Conservation (phyloP, 768 basidiomycete genomes). For the Russula vinacea region DNA sequence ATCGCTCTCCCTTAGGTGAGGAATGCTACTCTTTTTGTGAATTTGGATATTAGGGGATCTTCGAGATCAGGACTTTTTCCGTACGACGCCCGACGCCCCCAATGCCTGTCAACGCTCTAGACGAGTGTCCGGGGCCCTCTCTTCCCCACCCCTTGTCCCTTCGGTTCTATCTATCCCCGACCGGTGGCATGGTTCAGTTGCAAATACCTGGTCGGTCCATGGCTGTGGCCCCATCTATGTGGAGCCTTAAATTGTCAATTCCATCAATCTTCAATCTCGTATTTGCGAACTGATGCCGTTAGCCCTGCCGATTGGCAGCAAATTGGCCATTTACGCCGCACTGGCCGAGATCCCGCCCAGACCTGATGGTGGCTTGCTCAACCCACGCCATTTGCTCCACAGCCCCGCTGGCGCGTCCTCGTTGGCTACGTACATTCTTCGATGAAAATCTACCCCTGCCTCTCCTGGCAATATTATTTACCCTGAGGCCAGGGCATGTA, state of each 20-base stretch:
- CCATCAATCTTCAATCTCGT: slow-evolving; percentile 10
- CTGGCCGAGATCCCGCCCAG: neutral
- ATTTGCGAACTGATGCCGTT: slow-evolving; percentile 3
- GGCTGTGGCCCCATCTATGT: slow-evolving; percentile 11
- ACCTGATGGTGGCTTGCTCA: slow-evolving; percentile 8
- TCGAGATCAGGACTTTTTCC: slow-evolving; percentile 10
- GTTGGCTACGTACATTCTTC: neutral
- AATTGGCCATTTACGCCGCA: neutral
- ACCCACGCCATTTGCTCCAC: neutral
- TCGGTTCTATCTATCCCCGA: slow-evolving; percentile 16
- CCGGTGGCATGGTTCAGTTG: slow-evolving; percentile 3
- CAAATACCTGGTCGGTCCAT: neutral
- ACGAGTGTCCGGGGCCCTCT: slow-evolving; percentile 22
- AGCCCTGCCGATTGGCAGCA: neutral
- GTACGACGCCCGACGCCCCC: neutral
- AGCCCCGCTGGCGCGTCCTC: slow-evolving; percentile 4
- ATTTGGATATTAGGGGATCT: slow-evolving; percentile 20
- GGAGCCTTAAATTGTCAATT: slow-evolving; percentile 15
- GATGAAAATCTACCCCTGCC: neutral
- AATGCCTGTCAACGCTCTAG: slow-evolving; percentile 2
- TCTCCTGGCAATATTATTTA: neutral
- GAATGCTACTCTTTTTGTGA: neutral
- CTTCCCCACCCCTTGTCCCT: neutral
- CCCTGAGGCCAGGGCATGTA: slow-evolving; percentile 7
- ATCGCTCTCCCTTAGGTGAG: neutral